Base-by-base conservation (phyloP, 2,329 filamentous ascomycete species). In the Arthroderma uncinatum region DNA sequence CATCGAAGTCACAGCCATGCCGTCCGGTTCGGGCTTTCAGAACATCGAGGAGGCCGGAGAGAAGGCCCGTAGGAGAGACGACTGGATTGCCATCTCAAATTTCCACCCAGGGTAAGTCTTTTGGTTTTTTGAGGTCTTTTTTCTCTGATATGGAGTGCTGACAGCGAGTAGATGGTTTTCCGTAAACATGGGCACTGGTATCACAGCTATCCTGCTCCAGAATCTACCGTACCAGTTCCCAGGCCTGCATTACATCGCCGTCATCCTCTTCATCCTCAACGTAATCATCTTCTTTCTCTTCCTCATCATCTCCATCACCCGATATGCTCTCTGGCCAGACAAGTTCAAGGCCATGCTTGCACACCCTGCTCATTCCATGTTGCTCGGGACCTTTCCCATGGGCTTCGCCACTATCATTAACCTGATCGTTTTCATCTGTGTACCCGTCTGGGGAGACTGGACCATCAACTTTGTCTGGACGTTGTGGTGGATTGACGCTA, bases 171-270 rank as follows among this genome's bases (percentile, higher is more conserved):
- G 53, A 40, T 83, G 81, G 81, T 83, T 82, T 65, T 73, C 78
- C 2, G 76, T 79, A 33, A 82, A 76, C 44, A 83, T 87, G 83
- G 84, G 84, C 28, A 87, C 84, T 0, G 85, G 84, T 19, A 81
- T 87, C 39, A 80, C 84, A 7, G 80, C 81, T 1, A 78, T 86
- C 39, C 73, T 87, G 19, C 74, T 87, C 16, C 74, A 80, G 61
- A 77, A 79, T 16, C 74, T 86, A 9, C 84, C 84, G 0, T 86
- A 82, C 67, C 77, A 83, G 60, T 75, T 75, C 1, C 57, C 62
- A 7, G 84, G 79, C 76, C 72, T 86, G 0, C 76, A 79, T 62
- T 81, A 78, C 68, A 72, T 85, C 19, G 80, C 82, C 0, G 78
- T 82, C 52, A 64, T 77, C 53, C 79, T 87, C 66, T 86, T 87